Evolutionary conservation across 768 basidiomycete genomes (phyloP), one percentile per base, ranked within the genome.

Genomic region (Pleurotus eryngii): DNA sequence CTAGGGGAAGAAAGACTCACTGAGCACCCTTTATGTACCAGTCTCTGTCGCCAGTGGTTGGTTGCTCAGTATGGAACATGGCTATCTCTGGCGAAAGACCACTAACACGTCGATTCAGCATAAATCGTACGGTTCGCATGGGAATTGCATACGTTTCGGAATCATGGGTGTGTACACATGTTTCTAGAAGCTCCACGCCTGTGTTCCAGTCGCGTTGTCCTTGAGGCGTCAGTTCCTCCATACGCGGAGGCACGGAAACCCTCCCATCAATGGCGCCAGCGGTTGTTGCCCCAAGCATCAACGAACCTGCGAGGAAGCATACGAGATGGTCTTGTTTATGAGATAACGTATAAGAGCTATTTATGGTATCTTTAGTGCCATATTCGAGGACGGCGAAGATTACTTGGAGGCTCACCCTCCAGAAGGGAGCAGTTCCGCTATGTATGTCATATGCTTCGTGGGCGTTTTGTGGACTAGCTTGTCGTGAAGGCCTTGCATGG

Each of bases 251-350:
- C 27, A 90, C 68, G 11, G 87, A 88, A 4, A 89, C 83, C 1
- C 70, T 74, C 9, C 76, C 67, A 2, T 68, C 70, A 15, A 78
- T 59, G 0, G 87, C 79, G 9, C 88, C 87, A 2, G 83, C 73
- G 2, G 76, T 81, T 2, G 90, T 91, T 14, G 92, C 90, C 12
- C 95, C 94, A 3, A 98, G 82, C 79, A 98, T 85, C 57, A 98
- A 82, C 1, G 91, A 91, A 2, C 94, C 95, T 17, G 88, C 93
- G 37, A 98, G 75, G 83, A 97, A 98, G 72, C 95, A 98, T 2
- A 91, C 94, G 39, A 98, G 83, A 68, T 97, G 95, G 67, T 98
- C 95, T 74, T 98, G 95, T 68, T 97, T 96, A 8, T 90, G 90
- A 5, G 79, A 78, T 26, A 90, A 73, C 0, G 51, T 48, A 26